Evolutionary conservation across 192 early-diverging fungal species (phyloP), one percentile per base, ranked within the genome.

Genomic region (Rhizoclosmatium sp.): DNA sequence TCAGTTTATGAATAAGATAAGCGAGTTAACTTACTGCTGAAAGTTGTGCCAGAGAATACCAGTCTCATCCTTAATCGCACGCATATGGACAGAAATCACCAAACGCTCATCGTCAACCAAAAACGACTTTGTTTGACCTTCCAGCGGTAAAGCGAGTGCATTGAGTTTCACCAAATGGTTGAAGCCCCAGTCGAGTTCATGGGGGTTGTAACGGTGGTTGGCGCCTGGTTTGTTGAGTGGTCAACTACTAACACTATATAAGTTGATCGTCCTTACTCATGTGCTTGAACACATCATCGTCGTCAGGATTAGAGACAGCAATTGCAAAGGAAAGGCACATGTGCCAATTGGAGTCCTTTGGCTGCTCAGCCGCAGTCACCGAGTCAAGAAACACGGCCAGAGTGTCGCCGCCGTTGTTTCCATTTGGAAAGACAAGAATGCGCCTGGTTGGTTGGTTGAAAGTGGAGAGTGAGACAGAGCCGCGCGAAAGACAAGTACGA

Each of bases 11-110:
- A 4, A 40, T 5, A 64, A 44, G 48, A 59, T 12, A 65, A 58
- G 23, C 69, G 12, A 56, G 40, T 39, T 9, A 9, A 86, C 70
- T 75, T 89, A 94, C 93, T 97, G 89, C 56, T 87, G 81, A 83
- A 99, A 96, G 80, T 93, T 95, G 85, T 97, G 95, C 97, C 97
- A 99, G 56, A 98, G 88, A 12, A 95, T 92, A 10, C 98, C 98
- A 54, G 92, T 95, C 21, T 91, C 89, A 82, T 98, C 97, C 61
- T 95, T 89, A 64, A 96, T 87, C 45, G 94, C 86, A 41, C 93
- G 88, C 16, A 98, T 85, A 64, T 87, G 92, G 0, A 92, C 93
- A 4, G 90, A 90, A 76, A 97, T 91, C 4, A 47, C 48, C 44
- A 85, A 81, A 39, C 88, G 85, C 2, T 82, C 73, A 46, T 94